Evolutionary conservation across 2,329 filamentous ascomycete species (phyloP).

Genomic region (Fusarium fujikuroi): DNA sequence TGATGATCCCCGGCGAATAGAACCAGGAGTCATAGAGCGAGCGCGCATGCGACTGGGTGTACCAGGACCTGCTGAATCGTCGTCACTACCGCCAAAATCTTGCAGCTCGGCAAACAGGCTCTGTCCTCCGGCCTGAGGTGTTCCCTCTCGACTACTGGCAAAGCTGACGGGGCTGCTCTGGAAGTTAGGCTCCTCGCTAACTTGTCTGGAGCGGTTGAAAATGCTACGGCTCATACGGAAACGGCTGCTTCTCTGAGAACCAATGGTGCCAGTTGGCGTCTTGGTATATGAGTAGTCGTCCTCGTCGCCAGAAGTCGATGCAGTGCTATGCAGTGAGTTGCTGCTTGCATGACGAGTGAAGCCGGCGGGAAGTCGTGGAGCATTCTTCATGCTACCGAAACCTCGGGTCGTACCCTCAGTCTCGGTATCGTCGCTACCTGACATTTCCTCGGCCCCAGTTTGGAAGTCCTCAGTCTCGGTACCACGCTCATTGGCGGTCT

Average conservation of each 20-base stretch:
- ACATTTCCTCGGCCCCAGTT: constrained; percentile 84
- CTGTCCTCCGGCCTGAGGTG: constrained; percentile 66
- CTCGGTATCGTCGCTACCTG: constrained; percentile 88
- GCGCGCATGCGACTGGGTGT: constrained; percentile 65
- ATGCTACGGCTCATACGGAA: constrained; percentile 75
- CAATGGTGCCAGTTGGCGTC: constrained; percentile 70
- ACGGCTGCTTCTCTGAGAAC: constrained; percentile 73
- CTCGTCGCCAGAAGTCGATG: constrained; percentile 86
- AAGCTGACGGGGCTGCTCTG: constrained; percentile 70
- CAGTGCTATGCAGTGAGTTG: constrained; percentile 84
- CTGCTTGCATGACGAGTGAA: constrained; percentile 61
- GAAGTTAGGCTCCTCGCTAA: constrained; percentile 67
- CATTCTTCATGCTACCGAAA: constrained; percentile 55
- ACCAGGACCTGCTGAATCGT: constrained; percentile 69
- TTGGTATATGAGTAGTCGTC: constrained; percentile 65
- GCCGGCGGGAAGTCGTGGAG: constrained; percentile 54
- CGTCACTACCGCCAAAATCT: constrained; percentile 79
- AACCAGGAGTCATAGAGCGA: constrained; percentile 61
- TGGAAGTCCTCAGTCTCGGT: constrained; percentile 97
- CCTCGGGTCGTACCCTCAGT: constrained; percentile 73
- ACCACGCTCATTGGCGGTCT: constrained; percentile 78
- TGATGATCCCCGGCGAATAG: constrained; percentile 56
- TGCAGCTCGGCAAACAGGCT: constrained; percentile 93
- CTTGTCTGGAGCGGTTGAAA: constrained; percentile 66
- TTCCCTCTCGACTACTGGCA: constrained; percentile 60